These are phyloP conservation scores for Talaromyces sp. DNA, from an alignment of 2,329 filamentous ascomycete genomes.

Conservation along the genomic window DNA sequence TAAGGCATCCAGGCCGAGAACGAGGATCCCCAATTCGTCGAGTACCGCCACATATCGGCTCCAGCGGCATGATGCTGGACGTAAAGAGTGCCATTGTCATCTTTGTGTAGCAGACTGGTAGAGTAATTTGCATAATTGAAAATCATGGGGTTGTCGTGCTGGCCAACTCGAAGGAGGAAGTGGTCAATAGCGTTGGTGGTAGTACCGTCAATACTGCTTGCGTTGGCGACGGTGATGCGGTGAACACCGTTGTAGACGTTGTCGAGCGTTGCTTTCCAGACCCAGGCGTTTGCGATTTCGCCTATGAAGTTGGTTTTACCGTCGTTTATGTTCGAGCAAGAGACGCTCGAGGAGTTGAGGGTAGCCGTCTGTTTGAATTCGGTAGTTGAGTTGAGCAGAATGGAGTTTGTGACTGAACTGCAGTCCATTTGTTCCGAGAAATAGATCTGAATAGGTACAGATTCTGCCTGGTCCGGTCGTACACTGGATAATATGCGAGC, in stretches of 20 bases:
- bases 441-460: slow-evolving; percentile 53
- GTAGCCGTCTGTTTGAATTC: slow-evolving; percentile 45
- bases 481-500: slow-evolving; percentile 53
- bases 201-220: slow-evolving; percentile 43
- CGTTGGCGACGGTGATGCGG: slow-evolving; percentile 57
- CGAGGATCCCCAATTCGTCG: slow-evolving; percentile 59
- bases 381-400: slow-evolving; percentile 56
- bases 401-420: slow-evolving; percentile 50
- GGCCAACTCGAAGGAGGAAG: slow-evolving; percentile 62
- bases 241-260: slow-evolving; percentile 63
- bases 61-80: slow-evolving; percentile 61
- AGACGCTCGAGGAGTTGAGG: slow-evolving; percentile 47
- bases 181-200: slow-evolving; percentile 57
- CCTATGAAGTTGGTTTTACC: slow-evolving; percentile 46
- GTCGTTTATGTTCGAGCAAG: slow-evolving; percentile 46
- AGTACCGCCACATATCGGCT: slow-evolving; percentile 63
- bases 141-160: slow-evolving; percentile 58
- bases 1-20: slow-evolving; percentile 62
- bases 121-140: slow-evolving; percentile 63
- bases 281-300: slow-evolving; percentile 56
- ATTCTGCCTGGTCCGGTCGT: slow-evolving; percentile 41
- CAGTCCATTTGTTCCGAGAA: slow-evolving; percentile 65
- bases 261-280: slow-evolving; percentile 52
- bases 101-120: slow-evolving; percentile 50
- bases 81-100: slow-evolving; percentile 45